Base-by-base conservation (phyloP, 352 stramenopile species). In the Pythium volutum region DNA sequence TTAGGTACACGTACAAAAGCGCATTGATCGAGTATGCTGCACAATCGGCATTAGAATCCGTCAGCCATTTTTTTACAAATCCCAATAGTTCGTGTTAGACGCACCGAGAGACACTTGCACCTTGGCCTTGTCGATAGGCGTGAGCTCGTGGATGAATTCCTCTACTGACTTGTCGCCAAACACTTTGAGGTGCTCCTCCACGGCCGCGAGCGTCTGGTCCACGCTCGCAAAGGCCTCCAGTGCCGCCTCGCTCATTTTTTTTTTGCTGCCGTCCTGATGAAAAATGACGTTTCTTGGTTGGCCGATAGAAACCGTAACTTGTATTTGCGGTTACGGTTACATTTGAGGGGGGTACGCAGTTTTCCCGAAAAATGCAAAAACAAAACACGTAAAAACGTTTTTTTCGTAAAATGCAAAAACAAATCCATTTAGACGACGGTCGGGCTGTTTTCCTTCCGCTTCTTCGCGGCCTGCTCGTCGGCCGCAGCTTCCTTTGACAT, bases 11-110 rank as follows among this genome's bases (percentile, higher is more conserved):
- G 39, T 93, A 96, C 46, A 96, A 72, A 50, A 96, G 70, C 46
- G 84, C 84, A 57, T 96, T 96, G 66, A 94, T 79, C 47, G 77
- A 79, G 75, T 96, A 96, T 26, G 87, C 87, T 95, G 48, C 27
- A 23, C 11, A 26, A 16, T 25, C 6, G 33, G 0, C 34, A 20
- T 16, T 23, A 47, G 18, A 55, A 43, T 1, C 33, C 22, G 22
- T 54, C 42, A 45, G 16, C 9, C 8, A 10, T 3, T 16, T 31
- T 22, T 2, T 31, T 8, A 38, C 29, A 9, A 7, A 18, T 14
- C 10, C 22, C 27, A 34, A 23, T n/a, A 39, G 22, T 15, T 51
- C 22, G 16, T 26, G 34, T 23, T 25, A 12, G 22, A 47, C 48
- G n/a, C 65, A 95, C 86, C 84, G 4, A 95, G 61, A 18, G 82